Evolutionary conservation across 495 filamentous ascomycete species (phyloP), one percentile per base, ranked within the genome.

Genomic region (Mytilinidion resinicola): DNA sequence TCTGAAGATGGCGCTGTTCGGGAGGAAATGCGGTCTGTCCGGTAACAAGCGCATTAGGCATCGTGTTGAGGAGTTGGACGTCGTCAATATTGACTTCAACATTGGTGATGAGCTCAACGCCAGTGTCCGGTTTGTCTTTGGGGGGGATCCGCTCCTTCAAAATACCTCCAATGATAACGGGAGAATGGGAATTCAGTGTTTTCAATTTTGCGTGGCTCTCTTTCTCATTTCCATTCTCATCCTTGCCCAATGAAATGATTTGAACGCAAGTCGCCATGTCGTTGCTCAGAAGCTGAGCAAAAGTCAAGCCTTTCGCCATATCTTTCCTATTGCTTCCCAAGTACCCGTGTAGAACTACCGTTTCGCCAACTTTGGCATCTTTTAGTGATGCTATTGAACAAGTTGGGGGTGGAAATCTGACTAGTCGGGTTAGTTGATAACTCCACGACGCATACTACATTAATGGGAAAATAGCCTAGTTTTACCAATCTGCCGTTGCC

Each of bases 1-100:
- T 75, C 65, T 97, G 91, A 9, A 98, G 76, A 71, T 96, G 88
- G 30, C 93, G 84, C 33, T 87, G 77, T 53, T 88, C 78, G 0
- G 84, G 80, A 3, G 87, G 79, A 66, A 90, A 95, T 0, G 82
- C 78, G 19, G 84, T 86, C 51, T 86, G 81, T 12, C 80, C 73
- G 0, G 84, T 86, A 63, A 89, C 78, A 51, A 92, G 82, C 37
- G 95, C 82, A 53, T 93, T 81, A 1, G 89, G 82, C 49, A 96
- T 89, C 1, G 80, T 74, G 59, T 96, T 96, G 4, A 96, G 74
- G 52, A 76, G 73, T 35, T 80, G 71, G 39, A 98, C 78, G 7
- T 78, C 77, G n/a, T 76, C 62, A 14, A 95, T 68, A n/a, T 74
- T 69, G 41, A 91, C 67, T 64, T 91, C 87, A 41, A 85, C 73